These are phyloP conservation scores for Rutidosis leptorrhynchoides DNA, from an alignment of 129 eudicot genomes.

Conservation along the genomic window DNA sequence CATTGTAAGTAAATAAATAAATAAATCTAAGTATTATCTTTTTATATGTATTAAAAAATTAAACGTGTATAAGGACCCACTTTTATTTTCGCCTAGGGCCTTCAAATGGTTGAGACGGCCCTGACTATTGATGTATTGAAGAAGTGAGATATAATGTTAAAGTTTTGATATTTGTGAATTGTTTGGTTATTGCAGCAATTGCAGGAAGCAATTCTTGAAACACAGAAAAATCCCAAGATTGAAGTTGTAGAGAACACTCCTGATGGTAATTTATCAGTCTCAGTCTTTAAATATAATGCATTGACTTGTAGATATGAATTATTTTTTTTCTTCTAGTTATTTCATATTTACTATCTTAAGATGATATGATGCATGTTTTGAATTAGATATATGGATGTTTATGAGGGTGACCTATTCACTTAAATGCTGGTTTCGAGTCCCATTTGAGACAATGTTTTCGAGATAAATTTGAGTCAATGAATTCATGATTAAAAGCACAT, in stretches of 20 bases:
- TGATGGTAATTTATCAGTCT: conserved; percentile 44
- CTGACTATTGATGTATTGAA: no score
- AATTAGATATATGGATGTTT: no score
- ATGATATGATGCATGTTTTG: neutral
- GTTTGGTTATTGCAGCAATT: conserved; percentile 48
- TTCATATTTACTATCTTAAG: neutral
- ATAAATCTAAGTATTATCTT: no score
- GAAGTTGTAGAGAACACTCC: conserved; percentile 68
- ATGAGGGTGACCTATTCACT: no score
- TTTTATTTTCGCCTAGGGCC: no score
- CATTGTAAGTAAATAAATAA: no score
- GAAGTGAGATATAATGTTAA: neutral
- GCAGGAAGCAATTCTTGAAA: conserved; percentile 69
- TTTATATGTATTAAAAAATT: no score
- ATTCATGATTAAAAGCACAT: neutral
- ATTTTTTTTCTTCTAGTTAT: neutral
- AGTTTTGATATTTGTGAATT: conserved; percentile 3
- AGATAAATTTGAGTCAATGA: neutral
- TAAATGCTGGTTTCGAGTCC: no score
- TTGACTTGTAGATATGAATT: neutral
- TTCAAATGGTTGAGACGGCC: no score
- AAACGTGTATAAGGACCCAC: no score
- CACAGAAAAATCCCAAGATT: conserved; percentile 82
- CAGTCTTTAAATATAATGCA: neutral
- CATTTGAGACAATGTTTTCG: no score